Evolutionary conservation across 192 early-diverging fungal genomes (phyloP).

Genomic region (Tieghemiomyces parasiticus): DNA sequence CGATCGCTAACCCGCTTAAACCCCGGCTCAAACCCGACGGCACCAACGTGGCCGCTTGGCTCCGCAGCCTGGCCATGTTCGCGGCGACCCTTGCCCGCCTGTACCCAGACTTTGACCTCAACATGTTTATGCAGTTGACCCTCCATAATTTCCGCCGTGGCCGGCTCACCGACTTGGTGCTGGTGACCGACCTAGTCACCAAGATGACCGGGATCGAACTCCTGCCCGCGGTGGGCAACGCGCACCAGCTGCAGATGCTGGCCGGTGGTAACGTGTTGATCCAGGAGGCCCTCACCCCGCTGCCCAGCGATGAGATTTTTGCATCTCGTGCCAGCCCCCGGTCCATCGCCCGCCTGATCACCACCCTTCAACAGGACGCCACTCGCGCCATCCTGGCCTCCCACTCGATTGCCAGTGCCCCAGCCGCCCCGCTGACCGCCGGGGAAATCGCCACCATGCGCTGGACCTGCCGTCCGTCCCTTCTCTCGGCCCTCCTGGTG

Average conservation of each 20-base stretch:
- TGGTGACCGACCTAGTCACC: conserved; percentile 52
- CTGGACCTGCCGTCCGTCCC: not conserved
- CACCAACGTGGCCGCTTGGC: conserved; percentile 39
- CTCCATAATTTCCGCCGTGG: conserved; percentile 38
- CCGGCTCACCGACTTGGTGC: conserved; percentile 42
- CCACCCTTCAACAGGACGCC: too few relatives aligned
- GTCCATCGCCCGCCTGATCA: conserved; percentile 8
- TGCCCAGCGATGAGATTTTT: not conserved
- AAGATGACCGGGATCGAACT: conserved; percentile 57
- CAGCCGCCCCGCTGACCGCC: conserved; percentile 34
- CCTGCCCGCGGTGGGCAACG: conserved; percentile 3
- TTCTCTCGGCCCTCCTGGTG: conserved; percentile 28
- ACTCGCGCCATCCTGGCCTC: too few relatives aligned
- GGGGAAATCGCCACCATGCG: conserved; percentile 44
- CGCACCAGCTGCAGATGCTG: not conserved
- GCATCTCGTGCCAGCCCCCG: not conserved
- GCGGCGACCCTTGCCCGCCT: conserved; percentile 46
- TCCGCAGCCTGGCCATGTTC: conserved; percentile 45
- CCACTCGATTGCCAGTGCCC: too few relatives aligned
- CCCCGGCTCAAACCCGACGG: conserved; percentile 47
- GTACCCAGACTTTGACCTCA: conserved; percentile 45
- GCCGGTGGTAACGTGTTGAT: conserved; percentile 3
- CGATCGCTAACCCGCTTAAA: conserved; percentile 36
- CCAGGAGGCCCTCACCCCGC: not conserved
- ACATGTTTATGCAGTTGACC: conserved; percentile 44